Evolutionary conservation across 208 protist species (phyloP), one percentile per base, ranked within the genome.

Genomic region (Acanthamoeba royreba): DNA sequence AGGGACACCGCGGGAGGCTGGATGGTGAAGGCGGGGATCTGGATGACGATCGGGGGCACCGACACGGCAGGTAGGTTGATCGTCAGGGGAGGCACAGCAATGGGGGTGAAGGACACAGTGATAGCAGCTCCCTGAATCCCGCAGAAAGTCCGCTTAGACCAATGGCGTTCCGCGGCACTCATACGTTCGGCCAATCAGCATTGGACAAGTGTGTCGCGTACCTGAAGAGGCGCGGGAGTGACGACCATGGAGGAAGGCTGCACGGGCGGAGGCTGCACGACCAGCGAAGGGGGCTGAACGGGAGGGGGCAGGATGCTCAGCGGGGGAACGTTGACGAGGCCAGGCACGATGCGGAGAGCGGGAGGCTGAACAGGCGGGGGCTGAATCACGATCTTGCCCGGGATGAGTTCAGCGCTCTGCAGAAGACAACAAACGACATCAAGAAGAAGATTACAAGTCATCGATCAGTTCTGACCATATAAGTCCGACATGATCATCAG

Each of bases 1-100:
- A 81, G 69, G 3, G 19, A 28, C 40, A 81, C 69, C 15, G 69
- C 38, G n/a, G 19, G 25, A 38, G 69, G 69, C 25, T 81, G 33
- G 69, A 81, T 81, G 69, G 69, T 81, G 69, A 81, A 81, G 69
- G 69, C 69, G 69, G 69, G 69, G 38, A 81, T 81, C 69, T 81
- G 69, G 69, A 81, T 81, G 17, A 81, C 69, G 69, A 81, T 81
- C 38, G 69, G 69, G 1, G 69, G 69, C 2, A 81, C 69, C 7
- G 69, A 81, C 69, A 81, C 69, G 38, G 33, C 69, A 25, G 69
- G 69, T 19, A 81, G 69, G 40, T 81, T 47, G 13, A 81, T 28
- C 1, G 69, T 81, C 31, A 81, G 69, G 8, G 69, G 69, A 47
- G 69, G 69, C 38, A 81, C 69, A 28, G 69, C 11, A 42, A 81